Conservation (phyloP, 352 stramenopile species). For the Blastocystis sp. region DNA sequence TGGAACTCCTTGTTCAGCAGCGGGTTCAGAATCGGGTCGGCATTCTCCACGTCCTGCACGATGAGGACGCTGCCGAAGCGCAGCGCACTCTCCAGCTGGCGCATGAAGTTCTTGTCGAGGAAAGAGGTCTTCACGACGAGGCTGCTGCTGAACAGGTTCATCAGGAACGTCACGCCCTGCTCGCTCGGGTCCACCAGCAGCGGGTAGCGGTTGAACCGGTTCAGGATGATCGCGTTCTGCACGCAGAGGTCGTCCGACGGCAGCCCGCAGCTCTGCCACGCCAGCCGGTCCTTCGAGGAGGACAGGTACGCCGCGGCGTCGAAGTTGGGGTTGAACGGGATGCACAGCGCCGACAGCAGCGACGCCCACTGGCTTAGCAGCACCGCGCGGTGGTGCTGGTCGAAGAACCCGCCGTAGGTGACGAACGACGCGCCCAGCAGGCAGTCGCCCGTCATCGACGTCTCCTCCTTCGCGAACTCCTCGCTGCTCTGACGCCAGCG, state of each 20-base stretch:
- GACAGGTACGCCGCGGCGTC: slow-evolving; percentile 92
- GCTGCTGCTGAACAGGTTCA: slow-evolving; percentile 87
- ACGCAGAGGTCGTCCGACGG: slow-evolving; percentile 92
- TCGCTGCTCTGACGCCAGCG: slow-evolving; percentile 94
- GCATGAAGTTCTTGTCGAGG: slow-evolving; percentile 93
- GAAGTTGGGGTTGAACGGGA: slow-evolving; percentile 80
- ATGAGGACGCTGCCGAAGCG: slow-evolving; percentile 96
- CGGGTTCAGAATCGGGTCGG: slow-evolving; percentile 97
- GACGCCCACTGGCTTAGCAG: slow-evolving; percentile 91
- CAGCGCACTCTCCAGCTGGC: slow-evolving; percentile 97
- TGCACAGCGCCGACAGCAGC: slow-evolving; percentile 86
- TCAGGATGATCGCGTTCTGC: slow-evolving; percentile 98
- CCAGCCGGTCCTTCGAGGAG: slow-evolving; percentile 85
- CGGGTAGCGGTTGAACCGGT: slow-evolving; percentile 92
- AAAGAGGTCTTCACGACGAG: slow-evolving; percentile 98
- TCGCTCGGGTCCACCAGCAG: slow-evolving; percentile 97
- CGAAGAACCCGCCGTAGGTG: slow-evolving; percentile 96
- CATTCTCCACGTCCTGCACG: slow-evolving; percentile 96
- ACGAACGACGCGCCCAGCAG: slow-evolving; percentile 91
- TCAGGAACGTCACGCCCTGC: slow-evolving; percentile 94
- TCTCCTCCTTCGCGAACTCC: slow-evolving; percentile 91
- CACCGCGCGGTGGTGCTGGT: slow-evolving; percentile 89
- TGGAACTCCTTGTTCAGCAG: slow-evolving; percentile 98
- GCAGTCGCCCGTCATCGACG: slow-evolving; percentile 92
- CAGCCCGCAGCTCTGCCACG: slow-evolving; percentile 88